phyloP scores from a whole-genome alignment of 306 rosid genomes.

The Astragalus membranaceus region DNA sequence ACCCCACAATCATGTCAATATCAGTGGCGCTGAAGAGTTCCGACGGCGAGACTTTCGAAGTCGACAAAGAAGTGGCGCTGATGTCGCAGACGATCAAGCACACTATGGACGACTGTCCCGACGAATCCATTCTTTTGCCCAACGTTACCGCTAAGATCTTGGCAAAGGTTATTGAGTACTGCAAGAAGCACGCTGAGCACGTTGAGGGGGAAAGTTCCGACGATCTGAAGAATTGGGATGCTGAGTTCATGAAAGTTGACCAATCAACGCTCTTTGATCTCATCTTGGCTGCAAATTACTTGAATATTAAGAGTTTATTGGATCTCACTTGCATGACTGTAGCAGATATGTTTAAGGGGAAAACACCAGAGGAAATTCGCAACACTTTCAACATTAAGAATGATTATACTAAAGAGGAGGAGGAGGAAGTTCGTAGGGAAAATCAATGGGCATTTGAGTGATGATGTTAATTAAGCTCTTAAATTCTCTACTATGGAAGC shows the following conservation, averaged over 20 bases:
- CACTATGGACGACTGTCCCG: conserved; percentile 65
- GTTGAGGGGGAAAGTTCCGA: conserved; percentile 44
- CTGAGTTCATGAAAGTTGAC: conserved; percentile 67
- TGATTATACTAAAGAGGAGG: conserved; percentile 65
- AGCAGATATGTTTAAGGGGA: conserved; percentile 64
- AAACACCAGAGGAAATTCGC: conserved; percentile 62
- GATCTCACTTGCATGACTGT: conserved; percentile 66
- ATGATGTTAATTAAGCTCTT: no score
- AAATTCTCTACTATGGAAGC: no score
- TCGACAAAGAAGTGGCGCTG: conserved; percentile 65
- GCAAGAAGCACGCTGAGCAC: conserved; percentile 59
- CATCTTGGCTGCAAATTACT: conserved; percentile 64
- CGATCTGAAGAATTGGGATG: conserved; percentile 59
- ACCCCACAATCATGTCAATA: conserved; percentile 28
- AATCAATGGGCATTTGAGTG: conserved; percentile 90
- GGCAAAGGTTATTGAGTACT: conserved; percentile 75
- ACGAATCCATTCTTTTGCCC: conserved; percentile 62
- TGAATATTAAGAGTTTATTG: no score
- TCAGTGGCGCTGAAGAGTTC: conserved; percentile 57
- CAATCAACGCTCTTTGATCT: conserved; percentile 74
- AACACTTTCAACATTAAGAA: conserved; percentile 61
- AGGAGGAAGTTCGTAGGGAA: conserved; percentile 66
- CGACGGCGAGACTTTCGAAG: conserved; percentile 67
- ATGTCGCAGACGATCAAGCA: conserved; percentile 78
- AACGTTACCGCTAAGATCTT: conserved; percentile 71